Evolutionary conservation across 345 rosid genomes (phyloP), one percentile per base, ranked within the genome.

Genomic region (Salix exigua): DNA sequence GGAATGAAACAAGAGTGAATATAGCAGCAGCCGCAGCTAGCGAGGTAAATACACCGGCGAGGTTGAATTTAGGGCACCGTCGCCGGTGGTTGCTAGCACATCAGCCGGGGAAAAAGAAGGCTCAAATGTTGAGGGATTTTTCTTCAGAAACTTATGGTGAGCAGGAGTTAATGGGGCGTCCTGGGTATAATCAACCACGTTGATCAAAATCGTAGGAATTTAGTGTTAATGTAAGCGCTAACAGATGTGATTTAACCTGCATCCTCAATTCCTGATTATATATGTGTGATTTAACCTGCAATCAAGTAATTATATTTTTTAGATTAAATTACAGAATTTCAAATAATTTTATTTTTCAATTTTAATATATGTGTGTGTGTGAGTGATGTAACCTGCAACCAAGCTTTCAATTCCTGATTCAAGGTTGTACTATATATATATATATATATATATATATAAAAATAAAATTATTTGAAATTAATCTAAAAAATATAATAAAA

Each of bases 101-200:
- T 68, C 78, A 2, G 78, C 77, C 6, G 88, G 86, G 18, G 73
- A 85, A 2, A 86, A 77, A 77, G 79, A 87, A 81, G 72, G 73
- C 86, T 11, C 85, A 82, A 71, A 80, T 79, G 83, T 72, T 85
- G 6, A 73, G 85, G 37, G 37, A 35, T 35, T 35, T 33, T 35
- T 35, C 37, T 35, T 35, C 7, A 35, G 37, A 83, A 68, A 81
- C 83, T 61, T 85, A 81, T 65, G 88, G 83, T 2, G 83, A 85
- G 79, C 81, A 75, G 48, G 88, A 85, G 76, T 72, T 84, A 30
- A 80, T 86, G 89, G 83, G 83, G 7, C 71, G 79, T 1, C 8
- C 50, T n/a, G 65, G 63, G 25, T 37, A 65, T 71, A 68, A 21
- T 4, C 71, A 66, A 4, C 66, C 51, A 21, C 67, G 35, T 2